Percentiles rank a stretch among this genome's conserved stretches.
These are phyloP conservation scores for Bryoglossum gracile DNA, from an alignment of 495 filamentous ascomycete genomes.

Conservation along the genomic window DNA sequence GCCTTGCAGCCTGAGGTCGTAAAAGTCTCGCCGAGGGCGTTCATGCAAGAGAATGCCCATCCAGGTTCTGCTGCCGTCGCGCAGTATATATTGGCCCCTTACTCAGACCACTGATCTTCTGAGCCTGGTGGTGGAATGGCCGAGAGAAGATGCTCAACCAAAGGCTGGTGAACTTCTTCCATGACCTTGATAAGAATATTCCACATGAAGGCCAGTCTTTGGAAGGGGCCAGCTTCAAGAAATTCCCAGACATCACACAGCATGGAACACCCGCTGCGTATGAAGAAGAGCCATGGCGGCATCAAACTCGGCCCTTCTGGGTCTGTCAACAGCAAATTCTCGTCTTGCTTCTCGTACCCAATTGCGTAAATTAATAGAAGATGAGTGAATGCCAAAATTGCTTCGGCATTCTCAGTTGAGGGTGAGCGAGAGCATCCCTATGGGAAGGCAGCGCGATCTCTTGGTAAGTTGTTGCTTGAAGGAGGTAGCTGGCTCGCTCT, in stretches of 20 bases:
- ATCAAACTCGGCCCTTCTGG: not conserved
- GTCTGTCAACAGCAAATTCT: constrained; percentile 6
- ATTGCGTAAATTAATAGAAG: constrained; percentile 16
- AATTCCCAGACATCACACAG: constrained; percentile 8
- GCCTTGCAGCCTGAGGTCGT: not conserved
- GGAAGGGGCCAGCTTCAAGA: constrained; percentile 6
- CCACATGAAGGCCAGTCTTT: constrained; percentile 4
- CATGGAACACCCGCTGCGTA: constrained; percentile 11
- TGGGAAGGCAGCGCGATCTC: constrained; percentile 29
- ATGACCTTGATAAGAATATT: not conserved
- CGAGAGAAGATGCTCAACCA: constrained; percentile 4
- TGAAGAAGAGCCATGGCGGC: constrained; percentile 15
- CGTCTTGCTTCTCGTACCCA: constrained; percentile 14
- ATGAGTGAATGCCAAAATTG: constrained; percentile 31
- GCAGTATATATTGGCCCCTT: not conserved
- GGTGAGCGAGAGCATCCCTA: constrained; percentile 24
- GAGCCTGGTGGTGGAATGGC: not conserved
- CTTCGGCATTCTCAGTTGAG: constrained; percentile 27
- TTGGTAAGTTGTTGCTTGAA: constrained; percentile 27
- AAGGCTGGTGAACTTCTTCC: not conserved
- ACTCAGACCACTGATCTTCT: constrained; percentile 2
- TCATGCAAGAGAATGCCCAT: not conserved
- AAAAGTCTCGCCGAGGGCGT: not conserved
- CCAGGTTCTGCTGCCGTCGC: constrained; percentile 10
- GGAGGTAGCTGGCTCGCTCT: constrained; percentile 13